Base-by-base conservation (phyloP, 345 rosid species). In the Citrus maxima region DNA sequence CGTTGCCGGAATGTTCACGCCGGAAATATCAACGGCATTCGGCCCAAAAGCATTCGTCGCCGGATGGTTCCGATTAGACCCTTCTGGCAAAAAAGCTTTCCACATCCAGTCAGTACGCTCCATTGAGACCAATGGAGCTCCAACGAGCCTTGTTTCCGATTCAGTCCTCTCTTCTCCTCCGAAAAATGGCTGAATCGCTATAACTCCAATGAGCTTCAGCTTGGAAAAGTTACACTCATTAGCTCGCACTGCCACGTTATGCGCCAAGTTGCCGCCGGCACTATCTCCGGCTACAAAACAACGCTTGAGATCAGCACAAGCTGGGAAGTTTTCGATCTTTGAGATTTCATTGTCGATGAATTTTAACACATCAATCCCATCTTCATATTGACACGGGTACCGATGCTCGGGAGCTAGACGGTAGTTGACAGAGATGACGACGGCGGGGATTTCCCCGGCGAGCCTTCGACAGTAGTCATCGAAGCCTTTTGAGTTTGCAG, bases 181-280 rank as follows among this genome's bases (percentile, higher is more conserved):
- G 14, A 83, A 83, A 70, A 68, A 77, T 24, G 86, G 83, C 32
- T 83, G 86, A 9, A 77, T 63, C 4, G 82, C 76, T 30, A 84
- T 55, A 21, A 80, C 34, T 7, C 86, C 86, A 12, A 70, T 21
- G 24, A 84, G 27, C 24, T 66, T 77, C n/a, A 71, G 34, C 0
- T 32, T 13, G 24, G 4, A 27, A 34, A 84, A 78, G 7, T 14
- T 4, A 10, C 1, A 10, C 14, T 60, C 7, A 22, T 79, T 24
- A 2, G 79, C 75, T 14, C 55, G 25, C 3, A 84, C 77, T 5
- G 82, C 80, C 18, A 84, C 65, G 49, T 84, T 73, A 65, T 84
- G 84, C 0, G 82, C 86, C 58, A 84, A 21, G 73, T 84, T 84
- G 10, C 84, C 86, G 4, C 84, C 86, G 13, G 84, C 74, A 40